Evolutionary conservation across 2,329 filamentous ascomycete genomes (phyloP).

Genomic region (Diaporthe vaccinii): DNA sequence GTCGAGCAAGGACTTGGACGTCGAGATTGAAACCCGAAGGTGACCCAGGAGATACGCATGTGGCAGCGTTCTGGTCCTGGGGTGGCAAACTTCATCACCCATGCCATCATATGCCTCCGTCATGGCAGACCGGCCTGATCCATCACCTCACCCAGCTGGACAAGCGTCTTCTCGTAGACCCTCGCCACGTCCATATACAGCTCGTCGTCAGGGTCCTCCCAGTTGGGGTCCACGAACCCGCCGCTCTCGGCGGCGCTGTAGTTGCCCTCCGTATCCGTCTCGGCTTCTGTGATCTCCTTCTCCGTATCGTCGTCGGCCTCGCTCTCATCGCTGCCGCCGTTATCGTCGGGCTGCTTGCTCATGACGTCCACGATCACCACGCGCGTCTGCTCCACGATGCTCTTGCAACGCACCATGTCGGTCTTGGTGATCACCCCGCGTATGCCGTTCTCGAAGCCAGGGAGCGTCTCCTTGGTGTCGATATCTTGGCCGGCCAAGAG

Average conservation of each 20-base stretch:
- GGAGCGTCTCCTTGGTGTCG: conserved; percentile 73
- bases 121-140: conserved; percentile 54
- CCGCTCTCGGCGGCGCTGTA: conserved; percentile 32
- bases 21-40: no score
- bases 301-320: conserved; percentile 44
- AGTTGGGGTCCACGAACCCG: conserved; percentile 47
- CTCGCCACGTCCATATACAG: conserved; percentile 78
- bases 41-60: neutral
- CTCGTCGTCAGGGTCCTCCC: conserved; percentile 54
- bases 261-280: conserved; percentile 51
- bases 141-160: conserved; percentile 78
- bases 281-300: conserved; percentile 41
- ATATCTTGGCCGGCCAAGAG: conserved; percentile 77
- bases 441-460: conserved; percentile 76
- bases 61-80: neutral
- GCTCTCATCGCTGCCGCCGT: conserved; percentile 55
- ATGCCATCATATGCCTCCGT: neutral
- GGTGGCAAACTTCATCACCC: neutral
- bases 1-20: no score
- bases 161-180: conserved; percentile 85
- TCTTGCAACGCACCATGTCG: conserved; percentile 90
- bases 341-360: conserved; percentile 64
- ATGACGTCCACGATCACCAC: conserved; percentile 78
- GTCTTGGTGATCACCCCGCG: conserved; percentile 79
- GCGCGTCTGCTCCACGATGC: conserved; percentile 82